Conservation (phyloP, 305 asterid genomes). For the Vinca major region DNA sequence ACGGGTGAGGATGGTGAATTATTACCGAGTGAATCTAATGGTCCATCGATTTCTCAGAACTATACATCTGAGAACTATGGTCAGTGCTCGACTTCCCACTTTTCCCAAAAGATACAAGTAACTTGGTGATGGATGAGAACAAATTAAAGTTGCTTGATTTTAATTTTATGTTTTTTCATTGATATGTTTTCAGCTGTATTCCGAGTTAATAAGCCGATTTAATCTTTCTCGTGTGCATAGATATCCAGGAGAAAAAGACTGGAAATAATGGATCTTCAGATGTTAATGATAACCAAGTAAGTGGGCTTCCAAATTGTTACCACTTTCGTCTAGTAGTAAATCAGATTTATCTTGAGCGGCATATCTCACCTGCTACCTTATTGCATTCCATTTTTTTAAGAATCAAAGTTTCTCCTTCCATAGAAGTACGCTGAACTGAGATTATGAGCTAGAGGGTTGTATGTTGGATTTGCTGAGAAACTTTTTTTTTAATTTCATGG, state of each 20-base stretch:
- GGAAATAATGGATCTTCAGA: constrained; percentile 41
- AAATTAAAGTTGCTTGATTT: background rate
- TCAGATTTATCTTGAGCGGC: background rate
- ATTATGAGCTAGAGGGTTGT: too few species aligned
- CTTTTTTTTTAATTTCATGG: too few species aligned
- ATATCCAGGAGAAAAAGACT: constrained; percentile 26
- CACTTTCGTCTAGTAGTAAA: background rate
- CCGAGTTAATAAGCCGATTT: background rate
- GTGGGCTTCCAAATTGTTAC: constrained; percentile 1
- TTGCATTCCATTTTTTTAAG: background rate
- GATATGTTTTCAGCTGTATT: background rate
- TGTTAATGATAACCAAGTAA: constrained; percentile 41
- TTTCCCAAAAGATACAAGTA: background rate
- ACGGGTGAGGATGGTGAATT: constrained; percentile 38
- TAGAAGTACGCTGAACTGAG: too few species aligned
- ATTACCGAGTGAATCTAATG: constrained; percentile 26
- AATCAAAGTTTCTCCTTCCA: too few species aligned
- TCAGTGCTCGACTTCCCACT: constrained; percentile 12
- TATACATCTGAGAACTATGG: constrained; percentile 28
- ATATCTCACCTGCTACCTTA: background rate
- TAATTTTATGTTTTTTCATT: background rate
- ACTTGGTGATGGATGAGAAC: background rate
- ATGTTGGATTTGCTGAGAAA: too few species aligned
- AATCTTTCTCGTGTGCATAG: constrained; percentile 20
- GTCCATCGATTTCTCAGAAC: constrained; percentile 23